Base-by-base conservation (phyloP, 495 filamentous ascomycete species). In the Glonium stellatum region DNA sequence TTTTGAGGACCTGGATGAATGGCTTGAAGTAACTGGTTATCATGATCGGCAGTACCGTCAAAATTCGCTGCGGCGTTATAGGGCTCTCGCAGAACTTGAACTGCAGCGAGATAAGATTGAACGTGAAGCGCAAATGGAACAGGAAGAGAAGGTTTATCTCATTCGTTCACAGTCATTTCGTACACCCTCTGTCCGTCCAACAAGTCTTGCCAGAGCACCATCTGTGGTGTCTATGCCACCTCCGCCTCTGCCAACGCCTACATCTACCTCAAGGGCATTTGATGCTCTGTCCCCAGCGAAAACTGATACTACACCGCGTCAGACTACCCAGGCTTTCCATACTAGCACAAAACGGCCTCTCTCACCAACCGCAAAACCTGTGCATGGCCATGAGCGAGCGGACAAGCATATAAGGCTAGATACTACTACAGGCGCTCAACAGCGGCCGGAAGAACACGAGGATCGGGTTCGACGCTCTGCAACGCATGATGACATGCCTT, bases 21-120 rank as follows among this genome's bases (percentile, higher is more conserved):
- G 82, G 81, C 76, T 87, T 34, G 76, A 80, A 34, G 69, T 84
- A 48, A 87, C 84, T 19, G 76, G 79, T 31, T 87, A 80, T 66
- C 74, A 82, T 59, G 75, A 87, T 58, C 64, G 71, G 8, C 67
- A 75, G 25, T 75, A 77, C 55, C 78, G 83, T 48, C 68, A 72
- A 34, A 73, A 75, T 52, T 69, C 73, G 34, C 69, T 85, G 12
- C 66, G 69, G n/a, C 74, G 72, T 55, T 73, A 76, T 57, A 72
- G 76, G 46, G 73, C 73, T 65, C 64, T 70, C 27, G 73, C 72
- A 52, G 74, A 67, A 35, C 66, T 83, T 49, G 80, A 77, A 58
- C 73, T 70, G 35, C 61, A 73, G 54, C 72, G 63, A 55, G 57
- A 62, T 15, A 64, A 67, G 58, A 70, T 80, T 19, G 60, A 57